Evolutionary conservation across 2,329 filamentous ascomycete species (phyloP).

Genomic region (Chrysoporthe puriensis): DNA sequence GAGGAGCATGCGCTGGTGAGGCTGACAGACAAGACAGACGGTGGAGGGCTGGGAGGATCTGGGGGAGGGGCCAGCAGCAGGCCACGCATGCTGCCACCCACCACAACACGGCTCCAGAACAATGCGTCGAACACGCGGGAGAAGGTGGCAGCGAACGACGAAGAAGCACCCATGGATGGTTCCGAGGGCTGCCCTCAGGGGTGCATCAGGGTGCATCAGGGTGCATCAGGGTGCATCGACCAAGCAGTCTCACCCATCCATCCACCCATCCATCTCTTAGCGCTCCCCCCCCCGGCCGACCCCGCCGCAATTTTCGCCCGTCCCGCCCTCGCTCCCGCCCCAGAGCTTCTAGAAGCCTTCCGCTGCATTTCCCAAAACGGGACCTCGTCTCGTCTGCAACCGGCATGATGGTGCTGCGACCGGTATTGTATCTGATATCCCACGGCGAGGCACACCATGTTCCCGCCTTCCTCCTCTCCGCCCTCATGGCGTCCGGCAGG

Average conservation of each 20-base stretch:
- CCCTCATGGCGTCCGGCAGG: too few species aligned
- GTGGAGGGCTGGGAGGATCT: background rate
- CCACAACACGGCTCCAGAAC: background rate
- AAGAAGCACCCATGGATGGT: conserved; percentile 7
- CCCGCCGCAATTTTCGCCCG: conserved; percentile 24
- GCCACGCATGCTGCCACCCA: background rate
- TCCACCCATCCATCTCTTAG: conserved; percentile 4
- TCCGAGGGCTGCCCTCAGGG: conserved; percentile 16
- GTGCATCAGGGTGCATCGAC: background rate
- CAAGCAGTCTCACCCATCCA: background rate
- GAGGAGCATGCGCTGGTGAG: too few species aligned
- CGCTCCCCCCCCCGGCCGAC: conserved; percentile 15
- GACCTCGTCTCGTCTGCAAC: background rate
- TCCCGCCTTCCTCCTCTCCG: too few species aligned
- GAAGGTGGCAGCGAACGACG: conserved; percentile 25
- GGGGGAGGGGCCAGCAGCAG: conserved; percentile 5
- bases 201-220: conserved; percentile 2
- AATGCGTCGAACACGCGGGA: conserved; percentile 28
- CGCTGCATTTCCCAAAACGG: conserved; percentile 17
- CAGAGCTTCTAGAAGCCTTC: conserved; percentile 28
- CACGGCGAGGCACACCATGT: background rate
- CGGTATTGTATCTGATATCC: background rate
- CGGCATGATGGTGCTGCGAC: too few species aligned
- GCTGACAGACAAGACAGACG: too few species aligned
- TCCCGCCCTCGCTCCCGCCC: conserved; percentile 13